Conservation (phyloP, 352 stramenopile genomes). For the Phytopythium oedochilum region DNA sequence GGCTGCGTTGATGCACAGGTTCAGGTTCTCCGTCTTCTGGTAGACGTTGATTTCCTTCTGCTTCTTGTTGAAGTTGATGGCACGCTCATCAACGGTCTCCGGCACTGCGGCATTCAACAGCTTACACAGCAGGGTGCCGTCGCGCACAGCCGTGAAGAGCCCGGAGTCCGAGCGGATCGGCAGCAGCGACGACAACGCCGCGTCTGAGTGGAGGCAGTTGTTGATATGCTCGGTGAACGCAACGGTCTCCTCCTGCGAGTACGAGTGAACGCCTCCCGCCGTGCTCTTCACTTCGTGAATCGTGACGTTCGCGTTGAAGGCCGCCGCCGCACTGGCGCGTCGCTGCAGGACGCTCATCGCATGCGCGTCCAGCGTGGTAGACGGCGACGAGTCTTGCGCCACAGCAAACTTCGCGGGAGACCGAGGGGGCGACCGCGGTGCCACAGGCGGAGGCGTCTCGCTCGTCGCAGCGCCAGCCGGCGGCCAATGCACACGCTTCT, state of each 20-base stretch:
- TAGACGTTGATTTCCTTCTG: slow-evolving; percentile 81
- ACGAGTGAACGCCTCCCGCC: slow-evolving; percentile 78
- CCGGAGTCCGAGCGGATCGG: slow-evolving; percentile 77
- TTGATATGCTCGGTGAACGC: slow-evolving; percentile 94
- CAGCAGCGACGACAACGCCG: slow-evolving; percentile 53
- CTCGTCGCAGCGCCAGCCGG: slow-evolving; percentile 16
- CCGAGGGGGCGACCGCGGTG: slow-evolving; percentile 18
- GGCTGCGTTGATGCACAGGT: slow-evolving; percentile 92
- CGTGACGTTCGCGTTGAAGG: slow-evolving; percentile 55
- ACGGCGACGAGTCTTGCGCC: slow-evolving; percentile 6
- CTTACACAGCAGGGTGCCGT: slow-evolving; percentile 90
- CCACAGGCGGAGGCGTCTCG: slow-evolving; percentile 11
- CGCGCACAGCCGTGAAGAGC: slow-evolving; percentile 76
- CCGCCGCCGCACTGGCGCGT: slow-evolving; percentile 47
- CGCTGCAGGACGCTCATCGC: slow-evolving; percentile 57
- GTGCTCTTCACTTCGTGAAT: slow-evolving; percentile 82
- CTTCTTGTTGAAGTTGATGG: slow-evolving; percentile 83
- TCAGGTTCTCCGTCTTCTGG: slow-evolving; percentile 89
- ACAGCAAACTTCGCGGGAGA: slow-evolving; percentile 7
- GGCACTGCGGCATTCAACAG: slow-evolving; percentile 89
- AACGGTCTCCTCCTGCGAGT: slow-evolving; percentile 87
- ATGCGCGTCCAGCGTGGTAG: slow-evolving; percentile 32
- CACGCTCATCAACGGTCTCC: slow-evolving; percentile 90
- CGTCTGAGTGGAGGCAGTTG: slow-evolving; percentile 72
- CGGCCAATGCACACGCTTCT: slow-evolving; percentile 49